A percentile compares a stretch with the other conserved stretches of the same genome.
These are phyloP conservation scores for Colletotrichum sojae DNA, from an alignment of 2,329 filamentous ascomycete species.

Conservation along the genomic window DNA sequence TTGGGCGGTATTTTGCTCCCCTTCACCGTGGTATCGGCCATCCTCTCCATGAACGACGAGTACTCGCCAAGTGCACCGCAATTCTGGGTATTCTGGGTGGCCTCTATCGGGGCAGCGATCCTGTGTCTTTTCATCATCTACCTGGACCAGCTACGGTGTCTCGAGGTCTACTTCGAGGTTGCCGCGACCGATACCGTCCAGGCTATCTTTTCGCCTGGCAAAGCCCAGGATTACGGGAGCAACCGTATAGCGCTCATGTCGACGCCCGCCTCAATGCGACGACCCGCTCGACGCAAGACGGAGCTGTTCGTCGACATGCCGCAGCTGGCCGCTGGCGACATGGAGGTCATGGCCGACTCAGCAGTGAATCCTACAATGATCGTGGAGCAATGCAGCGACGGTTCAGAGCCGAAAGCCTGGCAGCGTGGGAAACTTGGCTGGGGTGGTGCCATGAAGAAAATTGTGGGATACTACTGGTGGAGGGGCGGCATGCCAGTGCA, in stretches of 20 bases:
- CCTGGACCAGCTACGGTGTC: constrained; percentile 61
- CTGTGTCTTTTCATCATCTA: constrained; percentile 61
- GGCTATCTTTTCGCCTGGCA: constrained; percentile 15
- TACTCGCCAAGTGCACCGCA: constrained; percentile 57
- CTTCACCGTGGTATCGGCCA: constrained; percentile 61
- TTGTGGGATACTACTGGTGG: constrained; percentile 53
- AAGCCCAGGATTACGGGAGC: neutral
- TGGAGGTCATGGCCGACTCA: constrained; percentile 40
- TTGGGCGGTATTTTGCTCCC: constrained; percentile 65
- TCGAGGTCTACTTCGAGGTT: constrained; percentile 63
- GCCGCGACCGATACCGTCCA: constrained; percentile 46
- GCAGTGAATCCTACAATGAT: constrained; percentile 46
- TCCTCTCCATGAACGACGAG: constrained; percentile 62
- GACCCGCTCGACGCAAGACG: constrained; percentile 26
- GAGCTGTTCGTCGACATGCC: constrained; percentile 41
- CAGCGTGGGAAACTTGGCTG: constrained; percentile 60
- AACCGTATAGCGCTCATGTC: constrained; percentile 47
- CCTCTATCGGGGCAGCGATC: constrained; percentile 54
- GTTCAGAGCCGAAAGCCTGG: constrained; percentile 55
- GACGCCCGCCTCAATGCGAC: constrained; percentile 19
- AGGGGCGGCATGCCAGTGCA: constrained; percentile 35
- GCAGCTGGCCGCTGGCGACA: constrained; percentile 32
- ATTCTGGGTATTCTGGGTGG: constrained; percentile 67
- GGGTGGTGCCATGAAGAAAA: constrained; percentile 60
- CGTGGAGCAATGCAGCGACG: constrained; percentile 48